Evolutionary conservation across 768 basidiomycete genomes (phyloP), one percentile per base, ranked within the genome.

Genomic region (Suillus lakei): DNA sequence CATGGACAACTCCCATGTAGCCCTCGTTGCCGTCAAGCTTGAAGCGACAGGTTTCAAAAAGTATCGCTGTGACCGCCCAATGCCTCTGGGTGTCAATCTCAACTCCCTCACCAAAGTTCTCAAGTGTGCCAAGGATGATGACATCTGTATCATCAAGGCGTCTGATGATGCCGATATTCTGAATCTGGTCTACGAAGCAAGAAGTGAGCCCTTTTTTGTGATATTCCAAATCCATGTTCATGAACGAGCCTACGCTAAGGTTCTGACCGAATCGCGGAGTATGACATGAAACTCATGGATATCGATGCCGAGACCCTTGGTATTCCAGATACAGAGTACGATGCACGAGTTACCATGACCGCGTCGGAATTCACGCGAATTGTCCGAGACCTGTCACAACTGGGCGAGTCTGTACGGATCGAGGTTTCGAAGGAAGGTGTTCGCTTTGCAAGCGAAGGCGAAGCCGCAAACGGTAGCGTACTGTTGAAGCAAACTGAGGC

Each of bases 1-100:
- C 4, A 99, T 99, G 97, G 98, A 99, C 82, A 99, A 98, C 85
- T 98, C 97, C 3, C 97, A 99, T 79, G 97, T 99, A 72, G 98
- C 97, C 1, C 92, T 99, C 69, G 97, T 99, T 46, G 83, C 94
- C 9, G 95, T 98, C 55, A 86, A 91, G 67, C 86, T 99, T 36
- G 81, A 90, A 46, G 86, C 88, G 1, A 81, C 85, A 0, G 94
- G 93, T 38, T 99, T 99, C 85, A 85, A 87, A 71, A 82, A 84
- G 61, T 99, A 91, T 79, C 91, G 98, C 69, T 99, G 97, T 75
- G 98, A 99, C 79, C 87, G 96, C 7, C 93, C 96, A 39, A 93
- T 99, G 86, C 92, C 93, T 0, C 85, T 96, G 30, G 95, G 94
- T 64, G 89, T 93, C 72, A 93, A 97, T 80, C 84, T 99, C 43